These are phyloP conservation scores for Cytospora leucostoma DNA, from an alignment of 2,329 filamentous ascomycete genomes.

Conservation along the genomic window DNA sequence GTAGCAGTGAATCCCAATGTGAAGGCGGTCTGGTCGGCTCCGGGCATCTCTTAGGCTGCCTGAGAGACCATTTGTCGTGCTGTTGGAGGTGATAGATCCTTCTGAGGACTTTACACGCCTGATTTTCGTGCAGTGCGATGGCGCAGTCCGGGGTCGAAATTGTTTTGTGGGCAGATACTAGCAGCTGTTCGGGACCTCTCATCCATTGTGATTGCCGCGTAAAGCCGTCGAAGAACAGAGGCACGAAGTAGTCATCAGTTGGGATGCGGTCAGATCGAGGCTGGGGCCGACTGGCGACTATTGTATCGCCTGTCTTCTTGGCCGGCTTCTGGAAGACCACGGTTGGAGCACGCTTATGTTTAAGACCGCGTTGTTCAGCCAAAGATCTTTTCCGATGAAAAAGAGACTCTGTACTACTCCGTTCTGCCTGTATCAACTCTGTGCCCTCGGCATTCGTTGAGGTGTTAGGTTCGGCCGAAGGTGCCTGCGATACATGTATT, in stretches of 20 bases:
- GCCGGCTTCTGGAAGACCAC: slow-evolving; percentile 76
- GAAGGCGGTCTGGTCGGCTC: slow-evolving; percentile 77
- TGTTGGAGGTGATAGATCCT: slow-evolving; percentile 90
- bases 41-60: slow-evolving; percentile 80
- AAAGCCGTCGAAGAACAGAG: slow-evolving; percentile 61
- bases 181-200: slow-evolving; percentile 67
- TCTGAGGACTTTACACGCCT: slow-evolving; percentile 83
- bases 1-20: slow-evolving; percentile 83
- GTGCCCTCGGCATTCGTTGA: slow-evolving; percentile 5
- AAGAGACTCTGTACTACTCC: neutral
- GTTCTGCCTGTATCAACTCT: slow-evolving; percentile 1
- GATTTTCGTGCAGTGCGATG: slow-evolving; percentile 79
- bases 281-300: slow-evolving; percentile 45
- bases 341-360: slow-evolving; percentile 67
- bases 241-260: slow-evolving; percentile 65
- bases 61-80: slow-evolving; percentile 86
- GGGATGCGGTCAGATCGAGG: slow-evolving; percentile 37
- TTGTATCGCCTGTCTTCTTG: slow-evolving; percentile 50
- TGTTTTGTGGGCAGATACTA: slow-evolving; percentile 85
- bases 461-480: neutral
- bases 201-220: slow-evolving; percentile 59
- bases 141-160: slow-evolving; percentile 83
- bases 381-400: slow-evolving; percentile 13
- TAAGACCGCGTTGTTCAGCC: slow-evolving; percentile 20
- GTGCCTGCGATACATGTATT: neutral